Evolutionary conservation across 371 early-diverging fungal genomes (phyloP), one percentile per base, ranked within the genome.

Genomic region (Vairimorpha necatrix): DNA sequence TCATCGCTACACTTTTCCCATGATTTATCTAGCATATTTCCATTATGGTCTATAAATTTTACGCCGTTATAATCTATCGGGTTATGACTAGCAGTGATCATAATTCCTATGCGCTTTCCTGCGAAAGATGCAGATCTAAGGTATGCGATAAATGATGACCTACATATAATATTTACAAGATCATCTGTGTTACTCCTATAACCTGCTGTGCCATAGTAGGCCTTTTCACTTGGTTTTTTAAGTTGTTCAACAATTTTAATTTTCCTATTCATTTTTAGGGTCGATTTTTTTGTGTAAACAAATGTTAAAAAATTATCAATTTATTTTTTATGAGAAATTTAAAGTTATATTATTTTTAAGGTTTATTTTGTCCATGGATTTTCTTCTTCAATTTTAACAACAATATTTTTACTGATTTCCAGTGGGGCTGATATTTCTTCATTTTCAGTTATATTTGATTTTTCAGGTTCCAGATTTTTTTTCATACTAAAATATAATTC

Each of bases 11-110:
- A 89, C 7, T 79, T 86, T 84, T 99, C 99, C 96, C 96, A 96
- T n/a, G 89, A 87, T 84, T 90, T 90, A 77, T 90, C 90, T 39
- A 98, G 87, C 96, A 96, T 96, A 86, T 97, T 96, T 67, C 99
- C 99, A 79, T 90, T 88, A 72, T 94, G 94, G 84, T 98, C 99
- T 16, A 96, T 94, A 66, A 96, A 87, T 85, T 99, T 99, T 80
- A 96, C 92, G 67, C 99, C 99, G 83, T 99, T 99, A 87, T 99
- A 97, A 4, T 87, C 87, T 75, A 88, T 93, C 67, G 94, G 92
- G 85, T 98, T 98, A 87, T 99, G 99, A 39, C 94, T 94, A 47
- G 98, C 99, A 58, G 99, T 99, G 72, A 99, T 89, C 95, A 97
- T 95, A 48, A 94, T 89, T 75, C 99, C 99, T 73, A 99, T 93